These are phyloP conservation scores for Cutaneotrichosporon sp. DNA, from an alignment of 1,284 basidiomycete species.

Conservation along the genomic window DNA sequence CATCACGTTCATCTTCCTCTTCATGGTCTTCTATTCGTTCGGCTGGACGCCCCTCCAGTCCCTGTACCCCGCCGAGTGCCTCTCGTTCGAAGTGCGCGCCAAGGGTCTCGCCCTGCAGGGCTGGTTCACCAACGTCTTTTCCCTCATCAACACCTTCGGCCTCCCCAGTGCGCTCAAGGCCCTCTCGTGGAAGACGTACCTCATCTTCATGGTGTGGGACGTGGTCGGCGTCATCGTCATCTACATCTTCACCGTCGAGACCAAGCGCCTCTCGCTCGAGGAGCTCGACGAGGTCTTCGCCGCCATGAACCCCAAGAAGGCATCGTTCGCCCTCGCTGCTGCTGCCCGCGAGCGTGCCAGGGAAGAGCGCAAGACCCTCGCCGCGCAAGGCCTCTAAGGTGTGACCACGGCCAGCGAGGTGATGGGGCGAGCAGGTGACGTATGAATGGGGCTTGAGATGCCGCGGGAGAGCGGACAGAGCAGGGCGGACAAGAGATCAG, in stretches of 20 bases:
- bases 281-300: conserved; percentile 62
- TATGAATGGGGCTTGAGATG: too few relatives aligned
- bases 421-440: too few relatives aligned
- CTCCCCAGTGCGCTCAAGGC: conserved; percentile 35
- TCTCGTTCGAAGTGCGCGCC: conserved; percentile 59
- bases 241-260: conserved; percentile 60
- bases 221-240: conserved; percentile 62
- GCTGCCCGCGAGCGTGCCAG: conserved; percentile 17
- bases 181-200: conserved; percentile 52
- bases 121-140: conserved; percentile 26
- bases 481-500: too few relatives aligned
- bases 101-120: conserved; percentile 55
- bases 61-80: conserved; percentile 61
- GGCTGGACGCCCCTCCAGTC: conserved; percentile 64
- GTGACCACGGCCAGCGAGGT: neutral
- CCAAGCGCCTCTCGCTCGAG: conserved; percentile 58
- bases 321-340: conserved; percentile 46
- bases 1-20: conserved; percentile 34
- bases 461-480: too few relatives aligned
- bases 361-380: conserved; percentile 10
- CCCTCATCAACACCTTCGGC: conserved; percentile 42
- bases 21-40: conserved; percentile 51
- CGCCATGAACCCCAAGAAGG: conserved; percentile 56
- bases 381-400: neutral
- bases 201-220: conserved; percentile 61